Evolutionary conservation across 164 flowering plant genomes (phyloP).

Genomic region (Litsea cubeba): DNA sequence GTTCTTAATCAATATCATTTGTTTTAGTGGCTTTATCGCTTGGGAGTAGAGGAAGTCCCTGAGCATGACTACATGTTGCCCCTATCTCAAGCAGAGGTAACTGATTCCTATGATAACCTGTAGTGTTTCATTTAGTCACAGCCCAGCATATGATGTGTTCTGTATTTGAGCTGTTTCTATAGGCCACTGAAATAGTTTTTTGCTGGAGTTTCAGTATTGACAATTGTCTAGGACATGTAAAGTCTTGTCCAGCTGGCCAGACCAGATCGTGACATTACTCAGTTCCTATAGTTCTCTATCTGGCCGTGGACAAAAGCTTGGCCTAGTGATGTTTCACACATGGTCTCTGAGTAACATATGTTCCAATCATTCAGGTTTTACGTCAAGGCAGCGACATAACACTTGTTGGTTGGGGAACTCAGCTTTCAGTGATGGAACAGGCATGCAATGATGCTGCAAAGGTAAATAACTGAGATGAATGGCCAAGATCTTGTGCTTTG

Average conservation of each 20-base stretch:
- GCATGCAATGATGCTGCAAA: slow-evolving; percentile 87
- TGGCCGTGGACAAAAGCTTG: background rate
- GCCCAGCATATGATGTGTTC: background rate
- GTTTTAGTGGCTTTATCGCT: slow-evolving; percentile 85
- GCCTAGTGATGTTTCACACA: background rate
- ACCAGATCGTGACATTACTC: background rate
- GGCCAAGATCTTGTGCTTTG: background rate
- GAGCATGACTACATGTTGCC: slow-evolving; percentile 92
- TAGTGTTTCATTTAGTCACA: no score
- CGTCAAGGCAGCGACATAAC: slow-evolving; percentile 87
- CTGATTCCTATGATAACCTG: background rate
- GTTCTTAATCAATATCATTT: slow-evolving; percentile 5
- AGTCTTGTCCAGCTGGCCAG: background rate
- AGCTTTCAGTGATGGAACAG: slow-evolving; percentile 78
- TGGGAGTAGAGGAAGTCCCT: slow-evolving; percentile 95
- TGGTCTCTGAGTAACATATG: background rate
- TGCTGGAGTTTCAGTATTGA: background rate
- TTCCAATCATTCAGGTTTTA: slow-evolving; percentile 46
- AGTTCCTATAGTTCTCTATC: background rate
- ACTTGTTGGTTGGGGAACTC: slow-evolving; percentile 99
- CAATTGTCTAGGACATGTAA: background rate
- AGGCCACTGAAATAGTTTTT: background rate
- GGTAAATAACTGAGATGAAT: slow-evolving; percentile 26
- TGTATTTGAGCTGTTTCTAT: background rate
- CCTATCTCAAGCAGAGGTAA: slow-evolving; percentile 90